phyloP scores from a whole-genome alignment of 2,329 filamentous ascomycete species.

The Shiraia bambusicola region DNA sequence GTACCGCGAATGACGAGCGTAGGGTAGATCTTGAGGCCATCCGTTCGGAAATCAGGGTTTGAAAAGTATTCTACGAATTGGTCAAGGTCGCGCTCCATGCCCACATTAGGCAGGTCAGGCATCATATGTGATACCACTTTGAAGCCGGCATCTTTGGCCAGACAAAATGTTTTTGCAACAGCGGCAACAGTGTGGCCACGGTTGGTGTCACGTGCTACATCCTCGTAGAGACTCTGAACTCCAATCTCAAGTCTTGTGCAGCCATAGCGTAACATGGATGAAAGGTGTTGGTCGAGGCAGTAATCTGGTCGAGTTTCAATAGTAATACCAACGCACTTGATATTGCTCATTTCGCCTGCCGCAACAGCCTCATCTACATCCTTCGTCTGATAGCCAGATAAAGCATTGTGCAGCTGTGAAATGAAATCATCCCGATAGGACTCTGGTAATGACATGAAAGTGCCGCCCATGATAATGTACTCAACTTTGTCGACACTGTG shows the following conservation, averaged over 20 bases:
- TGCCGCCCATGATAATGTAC: slow-evolving; percentile 99
- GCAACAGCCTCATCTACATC: slow-evolving; percentile 95
- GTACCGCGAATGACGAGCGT: slow-evolving; percentile 96
- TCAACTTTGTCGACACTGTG: slow-evolving; percentile 99
- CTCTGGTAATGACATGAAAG: slow-evolving; percentile 93
- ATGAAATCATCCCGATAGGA: slow-evolving; percentile 93
- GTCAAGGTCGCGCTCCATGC: slow-evolving; percentile 95
- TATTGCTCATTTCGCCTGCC: slow-evolving; percentile 92
- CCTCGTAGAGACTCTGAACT: slow-evolving; percentile 95
- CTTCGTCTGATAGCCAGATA: slow-evolving; percentile 91
- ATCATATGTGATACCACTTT: slow-evolving; percentile 99
- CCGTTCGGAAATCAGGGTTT: slow-evolving; percentile 91
- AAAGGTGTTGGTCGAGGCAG: slow-evolving; percentile 91
- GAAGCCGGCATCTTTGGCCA: slow-evolving; percentile 97
- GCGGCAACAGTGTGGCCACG: slow-evolving; percentile 93
- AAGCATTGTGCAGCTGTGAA: slow-evolving; percentile 90
- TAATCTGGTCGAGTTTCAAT: slow-evolving; percentile 98
- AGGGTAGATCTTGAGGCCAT: slow-evolving; percentile 96
- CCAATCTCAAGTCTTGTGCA: slow-evolving; percentile 93
- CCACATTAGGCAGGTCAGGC: slow-evolving; percentile 96
- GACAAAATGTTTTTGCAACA: slow-evolving; percentile 92
- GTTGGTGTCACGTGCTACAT: slow-evolving; percentile 97
- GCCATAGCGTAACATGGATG: slow-evolving; percentile 95
- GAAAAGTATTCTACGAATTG: slow-evolving; percentile 98
- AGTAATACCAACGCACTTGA: slow-evolving; percentile 97